Evolutionary conservation across 441 rosid genomes (phyloP).

Genomic region (Biscutella laevigata): DNA sequence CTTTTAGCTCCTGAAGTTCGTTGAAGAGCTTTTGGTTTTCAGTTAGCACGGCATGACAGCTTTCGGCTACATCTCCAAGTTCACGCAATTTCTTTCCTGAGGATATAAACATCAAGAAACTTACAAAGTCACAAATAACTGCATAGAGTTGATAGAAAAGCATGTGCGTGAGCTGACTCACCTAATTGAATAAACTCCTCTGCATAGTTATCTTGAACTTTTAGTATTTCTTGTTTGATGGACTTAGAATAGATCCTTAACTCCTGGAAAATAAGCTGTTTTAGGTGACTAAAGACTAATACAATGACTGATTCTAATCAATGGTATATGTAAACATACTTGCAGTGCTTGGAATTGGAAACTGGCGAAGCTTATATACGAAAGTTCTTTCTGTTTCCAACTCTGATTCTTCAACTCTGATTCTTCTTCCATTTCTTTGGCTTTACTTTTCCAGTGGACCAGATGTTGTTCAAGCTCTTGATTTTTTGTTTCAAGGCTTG

Average conservation of each 20-base stretch:
- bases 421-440: constrained; percentile 51
- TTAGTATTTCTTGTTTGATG: constrained; percentile 55
- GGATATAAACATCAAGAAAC: constrained; percentile 5
- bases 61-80: constrained; percentile 52
- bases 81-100: constrained; percentile 45
- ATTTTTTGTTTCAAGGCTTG: constrained; percentile 41
- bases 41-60: constrained; percentile 55
- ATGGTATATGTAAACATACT: constrained; percentile 32
- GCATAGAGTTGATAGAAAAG: background rate
- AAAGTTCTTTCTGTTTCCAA: constrained; percentile 57
- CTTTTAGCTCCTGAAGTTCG: constrained; percentile 89
- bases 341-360: constrained; percentile 42
- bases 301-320: background rate
- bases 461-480: constrained; percentile 34
- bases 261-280: constrained; percentile 41
- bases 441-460: constrained; percentile 42
- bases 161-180: constrained; percentile 19
- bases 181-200: constrained; percentile 51
- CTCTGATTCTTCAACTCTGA: constrained; percentile 38
- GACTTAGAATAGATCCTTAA: constrained; percentile 43
- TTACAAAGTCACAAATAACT: background rate
- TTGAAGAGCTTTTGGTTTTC: constrained; percentile 75
- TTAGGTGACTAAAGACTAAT: constrained; percentile 4
- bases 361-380: constrained; percentile 35
- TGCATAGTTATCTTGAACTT: constrained; percentile 33